Evolutionary conservation across 2,329 filamentous ascomycete genomes (phyloP).

Genomic region (Sordariomycetes sp.): DNA sequence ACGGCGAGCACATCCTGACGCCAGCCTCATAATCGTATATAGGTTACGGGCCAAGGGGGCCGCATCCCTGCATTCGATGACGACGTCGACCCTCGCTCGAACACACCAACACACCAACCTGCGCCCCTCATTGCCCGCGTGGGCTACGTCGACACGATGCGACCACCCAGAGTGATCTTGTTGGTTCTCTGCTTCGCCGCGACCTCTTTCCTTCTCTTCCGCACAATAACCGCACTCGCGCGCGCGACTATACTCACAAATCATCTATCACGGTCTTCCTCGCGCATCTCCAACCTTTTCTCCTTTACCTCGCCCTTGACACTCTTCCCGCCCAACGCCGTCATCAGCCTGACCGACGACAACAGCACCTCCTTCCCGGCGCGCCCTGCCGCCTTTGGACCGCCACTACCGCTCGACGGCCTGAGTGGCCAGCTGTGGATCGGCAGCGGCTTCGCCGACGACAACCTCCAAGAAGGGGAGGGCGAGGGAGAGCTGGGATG

Average conservation of each 20-base stretch:
- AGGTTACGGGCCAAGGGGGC: constrained; percentile 1
- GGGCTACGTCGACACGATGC: constrained; percentile 26
- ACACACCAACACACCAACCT: not conserved
- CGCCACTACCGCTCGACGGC: constrained; percentile 59
- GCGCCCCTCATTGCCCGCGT: not conserved
- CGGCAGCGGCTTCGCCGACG: constrained; percentile 80
- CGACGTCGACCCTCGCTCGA: not conserved
- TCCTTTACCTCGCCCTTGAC: constrained; percentile 67
- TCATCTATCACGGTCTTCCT: constrained; percentile 12
- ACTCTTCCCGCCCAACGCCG: constrained; percentile 87
- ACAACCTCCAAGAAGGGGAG: constrained; percentile 48
- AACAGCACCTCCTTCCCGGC: constrained; percentile 96
- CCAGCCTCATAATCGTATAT: not conserved
- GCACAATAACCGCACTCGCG: constrained; percentile 29
- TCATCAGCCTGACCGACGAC: constrained; percentile 93
- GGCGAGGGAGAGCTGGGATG: constrained; percentile 83
- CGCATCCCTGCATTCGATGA: not conserved
- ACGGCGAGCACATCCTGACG: not conserved
- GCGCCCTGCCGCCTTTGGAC: constrained; percentile 85
- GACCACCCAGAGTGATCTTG: constrained; percentile 38
- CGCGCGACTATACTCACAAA: constrained; percentile 10
- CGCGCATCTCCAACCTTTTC: constrained; percentile 29
- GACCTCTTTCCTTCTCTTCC: constrained; percentile 40
- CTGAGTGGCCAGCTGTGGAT: constrained; percentile 88
- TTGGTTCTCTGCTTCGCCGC: constrained; percentile 39